Evolutionary conservation across 495 filamentous ascomycete species (phyloP), one percentile per base, ranked within the genome.

Genomic region (Usnea hakonensis): DNA sequence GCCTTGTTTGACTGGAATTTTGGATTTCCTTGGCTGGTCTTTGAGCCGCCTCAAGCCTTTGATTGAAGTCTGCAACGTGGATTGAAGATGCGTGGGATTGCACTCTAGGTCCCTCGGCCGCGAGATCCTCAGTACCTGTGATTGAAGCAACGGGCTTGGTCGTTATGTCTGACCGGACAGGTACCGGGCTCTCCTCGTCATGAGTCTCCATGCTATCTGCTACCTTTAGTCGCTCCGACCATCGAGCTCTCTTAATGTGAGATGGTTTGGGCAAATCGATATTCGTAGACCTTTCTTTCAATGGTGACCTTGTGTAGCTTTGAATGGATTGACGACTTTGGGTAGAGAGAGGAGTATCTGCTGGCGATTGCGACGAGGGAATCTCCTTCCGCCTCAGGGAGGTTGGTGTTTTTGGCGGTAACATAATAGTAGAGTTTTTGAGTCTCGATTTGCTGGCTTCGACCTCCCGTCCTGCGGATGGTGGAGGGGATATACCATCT

Each of bases 301-400:
- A 52, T 16, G 73, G 72, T 38, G 69, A 68, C 33, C 68, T 52
- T 41, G 33, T 46, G 11, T 43, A 21, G 32, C 52, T 40, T 35
- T 37, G 17, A 8, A 56, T 35, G n/a, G 64, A 38, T 33, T 36
- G 61, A 8, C 58, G 59, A 30, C 57, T 63, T 37, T 62, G 64
- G 16, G 62, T 67, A 16, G 74, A 75, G 19, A 74, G 46, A 2
- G 72, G 71, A 8, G 71, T 67, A 10, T 73, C 72, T n/a, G 69
- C 60, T 13, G 74, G 71, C 23, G 74, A 73, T 55, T 76, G 74
- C 13, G 74, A 76, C 11, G 73, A 76, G 17, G 71, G 71, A 32
- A 76, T 69, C 50, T 73, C 72, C 21, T 57, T 65, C 50, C 65
- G 50, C 38, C 64, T 57, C 14, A 43, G 26, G 53, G 63, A 55